Conservation (phyloP, 1,284 basidiomycete genomes). For the Cryptococcus depauperatus region DNA sequence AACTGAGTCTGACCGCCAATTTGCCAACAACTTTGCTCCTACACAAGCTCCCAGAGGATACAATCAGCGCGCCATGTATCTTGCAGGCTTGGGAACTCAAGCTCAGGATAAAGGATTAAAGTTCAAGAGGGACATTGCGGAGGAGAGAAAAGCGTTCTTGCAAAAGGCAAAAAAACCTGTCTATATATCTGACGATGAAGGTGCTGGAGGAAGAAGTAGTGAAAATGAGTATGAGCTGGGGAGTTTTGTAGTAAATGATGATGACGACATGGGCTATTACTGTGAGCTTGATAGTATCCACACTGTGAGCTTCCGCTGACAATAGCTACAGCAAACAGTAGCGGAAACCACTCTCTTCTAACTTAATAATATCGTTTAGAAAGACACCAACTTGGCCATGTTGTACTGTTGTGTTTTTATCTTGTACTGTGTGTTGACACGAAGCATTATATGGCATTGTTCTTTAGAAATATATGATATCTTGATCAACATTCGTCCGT, state of each 20-base stretch:
- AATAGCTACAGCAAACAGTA: too few relatives aligned
- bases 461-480: too few relatives aligned
- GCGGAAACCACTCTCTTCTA: too few relatives aligned
- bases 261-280: conserved; percentile 26
- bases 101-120: conserved; percentile 26
- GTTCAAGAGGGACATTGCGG: conserved; percentile 20
- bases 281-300: conserved; percentile 10
- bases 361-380: too few relatives aligned
- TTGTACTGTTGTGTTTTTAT: too few relatives aligned
- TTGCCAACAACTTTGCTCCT: conserved; percentile 45
- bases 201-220: conserved; percentile 10
- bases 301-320: neutral
- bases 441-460: too few relatives aligned
- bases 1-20: conserved; percentile 39
- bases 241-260: conserved; percentile 38
- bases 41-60: conserved; percentile 48
- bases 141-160: conserved; percentile 25
- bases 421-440: too few relatives aligned
- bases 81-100: conserved; percentile 40
- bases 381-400: too few relatives aligned
- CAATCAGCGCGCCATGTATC: conserved; percentile 41
- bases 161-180: conserved; percentile 39
- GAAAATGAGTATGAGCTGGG: conserved; percentile 41
- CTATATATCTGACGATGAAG: conserved; percentile 35
- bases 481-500: too few relatives aligned